Conservation (phyloP, 192 early-diverging fungal genomes). For the Chytriomyces sp. region DNA sequence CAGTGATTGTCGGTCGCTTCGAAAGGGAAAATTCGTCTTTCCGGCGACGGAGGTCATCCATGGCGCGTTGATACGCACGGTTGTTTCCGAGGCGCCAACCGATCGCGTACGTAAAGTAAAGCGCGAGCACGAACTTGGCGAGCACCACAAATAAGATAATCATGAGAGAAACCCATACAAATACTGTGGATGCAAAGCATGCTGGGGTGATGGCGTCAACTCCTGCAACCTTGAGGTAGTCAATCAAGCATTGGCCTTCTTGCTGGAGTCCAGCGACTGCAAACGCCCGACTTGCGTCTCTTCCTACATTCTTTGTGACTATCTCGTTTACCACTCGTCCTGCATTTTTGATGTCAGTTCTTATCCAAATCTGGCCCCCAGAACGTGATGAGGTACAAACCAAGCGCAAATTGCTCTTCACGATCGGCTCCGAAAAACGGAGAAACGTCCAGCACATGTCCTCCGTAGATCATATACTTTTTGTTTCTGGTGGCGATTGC, state of each 20-base stretch:
- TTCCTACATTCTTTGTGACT: constrained; percentile 55
- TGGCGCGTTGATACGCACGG: constrained; percentile 31
- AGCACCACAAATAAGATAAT: constrained; percentile 54
- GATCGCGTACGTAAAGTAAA: constrained; percentile 49
- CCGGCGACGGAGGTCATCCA: constrained; percentile 27
- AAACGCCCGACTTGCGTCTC: constrained; percentile 47
- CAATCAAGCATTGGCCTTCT: constrained; percentile 72
- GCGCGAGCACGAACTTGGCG: constrained; percentile 51
- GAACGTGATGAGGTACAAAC: not conserved
- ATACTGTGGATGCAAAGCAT: constrained; percentile 80
- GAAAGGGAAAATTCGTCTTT: not conserved
- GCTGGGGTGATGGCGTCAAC: constrained; percentile 79
- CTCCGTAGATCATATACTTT: constrained; percentile 29
- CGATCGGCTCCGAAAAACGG: not conserved
- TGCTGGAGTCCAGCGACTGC: not conserved
- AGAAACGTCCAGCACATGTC: constrained; percentile 22
- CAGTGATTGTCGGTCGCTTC: not conserved
- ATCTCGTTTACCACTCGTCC: not conserved
- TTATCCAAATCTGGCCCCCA: not conserved
- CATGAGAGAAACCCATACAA: constrained; percentile 75
- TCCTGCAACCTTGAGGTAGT: constrained; percentile 79
- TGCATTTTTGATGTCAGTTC: not conserved
- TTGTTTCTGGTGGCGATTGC: not conserved
- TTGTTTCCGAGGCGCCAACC: constrained; percentile 47
- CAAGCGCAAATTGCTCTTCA: not conserved